Evolutionary conservation across 768 basidiomycete species (phyloP), one percentile per base, ranked within the genome.

Genomic region (Pisolithus microcarpus): DNA sequence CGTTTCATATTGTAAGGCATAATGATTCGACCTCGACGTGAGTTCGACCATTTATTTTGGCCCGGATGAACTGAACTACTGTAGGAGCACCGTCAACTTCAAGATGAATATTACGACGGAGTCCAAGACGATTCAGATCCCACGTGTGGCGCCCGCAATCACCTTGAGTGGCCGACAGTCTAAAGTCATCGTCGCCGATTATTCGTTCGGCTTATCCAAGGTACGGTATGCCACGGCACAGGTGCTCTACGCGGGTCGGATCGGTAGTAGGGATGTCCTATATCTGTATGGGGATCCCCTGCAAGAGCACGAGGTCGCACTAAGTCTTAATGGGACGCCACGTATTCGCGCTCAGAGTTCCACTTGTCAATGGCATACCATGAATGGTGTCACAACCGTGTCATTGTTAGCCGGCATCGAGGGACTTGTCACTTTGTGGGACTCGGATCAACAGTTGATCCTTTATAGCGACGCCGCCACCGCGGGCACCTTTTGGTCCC

Each of bases 401-500:
- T 71, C 70, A 34, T 72, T 89, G 65, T 68, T 81, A 7, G 58
- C 77, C 0, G 86, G 85, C 6, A 68, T 79, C 48, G 58, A 71
- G 31, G 83, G 82, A 4, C 67, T 86, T 4, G 69, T 84, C 38
- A 80, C 84, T 0, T 58, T 87, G 24, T 80, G 78, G 72, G 86
- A 89, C 54, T 82, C 84, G 0, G 70, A 76, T 40, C 75, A 75
- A 1, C 84, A 87, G 57, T 73, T 90, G 18, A 65, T 92, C 24
- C 67, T 91, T 11, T 89, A 74, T 58, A 78, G 80, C 7, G 87
- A 91, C 59, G 74, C 80, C 0, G 68, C 60, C 13, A 85, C 84
- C 0, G 82, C 84, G 3, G 77, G 75, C 28, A 84, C 82, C 0
- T 88, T 89, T 71, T 92, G 85, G 82, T 74, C 84, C 5, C 91